Evolutionary conservation across 495 filamentous ascomycete species (phyloP), one percentile per base, ranked within the genome.

Genomic region (Aspergillus steynii): DNA sequence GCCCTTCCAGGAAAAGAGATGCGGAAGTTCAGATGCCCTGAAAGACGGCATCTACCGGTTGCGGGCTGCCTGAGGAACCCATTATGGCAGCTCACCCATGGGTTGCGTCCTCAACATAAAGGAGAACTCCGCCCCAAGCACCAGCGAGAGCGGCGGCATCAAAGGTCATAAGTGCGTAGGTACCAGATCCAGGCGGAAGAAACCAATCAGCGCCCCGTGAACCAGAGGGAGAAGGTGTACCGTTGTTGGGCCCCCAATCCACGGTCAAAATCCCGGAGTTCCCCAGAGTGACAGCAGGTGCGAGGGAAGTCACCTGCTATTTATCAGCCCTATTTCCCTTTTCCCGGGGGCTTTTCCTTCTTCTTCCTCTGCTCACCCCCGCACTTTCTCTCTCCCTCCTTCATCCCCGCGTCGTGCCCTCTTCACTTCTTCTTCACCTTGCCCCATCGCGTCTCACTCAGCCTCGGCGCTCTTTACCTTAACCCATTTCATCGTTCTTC

Each of bases 351-450:
- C 20, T 54, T 28, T 48, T 20, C 46, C 34, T 34, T 46, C 10
- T 52, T 37, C 52, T 55, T 49, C 50, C 27, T 46, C 9, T 51
- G 46, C 7, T 55, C 50, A 34, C 52, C 53, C 52, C 56, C 12
- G 25, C 32, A 34, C 53, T 61, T 47, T 46, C 48, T 50, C 53
- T 61, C 29, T 45, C 31, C 28, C 32, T 53, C 42, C 51, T 46
- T 34, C 29, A 20, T 55, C 53, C 25, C n/a, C 53, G 51, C 51
- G 29, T 29, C 51, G 27, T 6, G 48, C 1, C 20, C 26, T 50
- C 4, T 50, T 50, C 48, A 20, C 47, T 49, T 7, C 10, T 7
- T 49, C 47, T 34, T 42, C 37, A 42, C 37, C 14, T 4, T 34
- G 31, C 9, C 48, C 48, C 26, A 14, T 50, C 25, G 27, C 27